phyloP scores from a whole-genome alignment of 2,329 filamentous ascomycete species.

The Scedosporium dehoogii region DNA sequence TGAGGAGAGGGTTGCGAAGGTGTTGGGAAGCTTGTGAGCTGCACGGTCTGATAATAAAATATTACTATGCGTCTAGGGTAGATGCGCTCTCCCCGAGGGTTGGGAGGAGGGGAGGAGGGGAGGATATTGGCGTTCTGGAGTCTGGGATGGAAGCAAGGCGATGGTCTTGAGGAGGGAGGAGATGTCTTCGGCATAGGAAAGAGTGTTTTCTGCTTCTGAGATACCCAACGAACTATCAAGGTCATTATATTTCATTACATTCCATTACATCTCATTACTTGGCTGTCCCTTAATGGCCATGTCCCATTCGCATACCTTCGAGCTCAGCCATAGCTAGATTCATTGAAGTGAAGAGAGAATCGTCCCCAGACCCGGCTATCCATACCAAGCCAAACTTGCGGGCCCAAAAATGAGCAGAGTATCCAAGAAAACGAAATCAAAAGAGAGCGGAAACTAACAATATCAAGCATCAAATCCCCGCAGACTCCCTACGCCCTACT shows the following conservation, averaged over 20 bases:
- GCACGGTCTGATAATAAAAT: too few relatives aligned
- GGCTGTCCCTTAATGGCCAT: background rate
- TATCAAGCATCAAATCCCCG: background rate
- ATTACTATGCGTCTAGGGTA: too few relatives aligned
- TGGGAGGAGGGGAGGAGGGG: too few relatives aligned
- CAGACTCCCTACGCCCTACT: background rate
- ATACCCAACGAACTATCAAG: too few relatives aligned
- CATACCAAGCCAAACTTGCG: background rate
- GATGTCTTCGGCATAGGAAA: background rate
- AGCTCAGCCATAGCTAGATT: background rate
- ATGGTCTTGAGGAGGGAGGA: background rate
- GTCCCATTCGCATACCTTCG: background rate
- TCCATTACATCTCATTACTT: too few relatives aligned
- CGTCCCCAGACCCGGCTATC: background rate
- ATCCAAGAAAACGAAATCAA: too few relatives aligned
- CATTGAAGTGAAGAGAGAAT: background rate
- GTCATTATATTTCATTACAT: too few relatives aligned
- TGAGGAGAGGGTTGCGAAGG: background rate
- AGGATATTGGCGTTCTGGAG: background rate
- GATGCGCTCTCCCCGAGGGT: too few relatives aligned
- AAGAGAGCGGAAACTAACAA: too few relatives aligned
- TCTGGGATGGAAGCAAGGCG: too few relatives aligned
- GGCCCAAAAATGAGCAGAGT: background rate
- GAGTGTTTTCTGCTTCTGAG: background rate
- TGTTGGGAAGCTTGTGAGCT: conserved; percentile 2